These are phyloP conservation scores for Rhizopogon vesiculosus DNA, from an alignment of 768 basidiomycete genomes.

Conservation along the genomic window DNA sequence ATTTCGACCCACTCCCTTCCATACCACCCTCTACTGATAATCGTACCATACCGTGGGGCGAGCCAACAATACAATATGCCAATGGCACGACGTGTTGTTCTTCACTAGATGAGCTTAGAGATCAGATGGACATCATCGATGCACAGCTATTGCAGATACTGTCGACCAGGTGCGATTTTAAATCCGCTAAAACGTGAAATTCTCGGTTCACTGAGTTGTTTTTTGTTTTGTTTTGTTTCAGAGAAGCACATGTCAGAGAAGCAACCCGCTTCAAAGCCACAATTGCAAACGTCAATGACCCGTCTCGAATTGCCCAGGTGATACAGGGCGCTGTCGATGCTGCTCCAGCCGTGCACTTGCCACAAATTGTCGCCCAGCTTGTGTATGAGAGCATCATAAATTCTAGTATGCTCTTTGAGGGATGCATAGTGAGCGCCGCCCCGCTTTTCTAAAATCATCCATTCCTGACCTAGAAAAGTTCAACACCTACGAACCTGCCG, in stretches of 20 bases:
- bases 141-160: conserved; percentile 14
- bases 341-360: conserved; percentile 14
- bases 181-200: too few relatives aligned
- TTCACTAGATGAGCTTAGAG: conserved; percentile 14
- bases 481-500: background rate
- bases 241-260: conserved; percentile 18
- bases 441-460: too few relatives aligned
- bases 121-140: conserved; percentile 14
- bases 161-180: conserved; percentile 9
- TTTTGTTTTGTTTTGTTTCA: background rate
- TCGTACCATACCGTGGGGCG: conserved; percentile 18
- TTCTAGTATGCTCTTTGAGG: conserved; percentile 16
- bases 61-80: conserved; percentile 11
- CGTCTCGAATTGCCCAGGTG: conserved; percentile 12
- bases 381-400: conserved; percentile 16
- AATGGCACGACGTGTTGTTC: conserved; percentile 22
- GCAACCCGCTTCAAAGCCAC: conserved; percentile 22
- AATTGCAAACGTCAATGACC: conserved; percentile 5
- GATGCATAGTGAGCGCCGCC: conserved; percentile 15
- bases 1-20: conserved; percentile 8
- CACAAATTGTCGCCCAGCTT: conserved; percentile 16
- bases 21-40: conserved; percentile 12
- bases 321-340: conserved; percentile 14
- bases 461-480: background rate
- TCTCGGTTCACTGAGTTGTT: background rate